A percentile compares a stretch with the other conserved stretches of the same genome.
Evolutionary conservation across 2,329 filamentous ascomycete genomes (phyloP).

Genomic region (Beauveria caledonica): DNA sequence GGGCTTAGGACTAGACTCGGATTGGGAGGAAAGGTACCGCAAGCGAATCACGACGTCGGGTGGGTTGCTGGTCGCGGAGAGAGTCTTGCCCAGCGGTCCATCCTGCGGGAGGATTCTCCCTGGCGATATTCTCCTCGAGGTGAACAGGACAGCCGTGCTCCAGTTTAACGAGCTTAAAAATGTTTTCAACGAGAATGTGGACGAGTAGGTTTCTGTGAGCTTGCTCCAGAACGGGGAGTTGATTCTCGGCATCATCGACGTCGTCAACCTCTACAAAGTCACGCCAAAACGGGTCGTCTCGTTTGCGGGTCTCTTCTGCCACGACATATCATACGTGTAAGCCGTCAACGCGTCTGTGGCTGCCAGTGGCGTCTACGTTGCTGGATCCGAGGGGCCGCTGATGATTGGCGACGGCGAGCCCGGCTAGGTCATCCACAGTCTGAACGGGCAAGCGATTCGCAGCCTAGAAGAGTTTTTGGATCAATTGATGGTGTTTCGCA

Average conservation of each 20-base stretch:
- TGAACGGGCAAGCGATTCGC: not conserved
- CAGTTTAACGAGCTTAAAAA: not conserved
- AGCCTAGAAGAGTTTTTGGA: not conserved
- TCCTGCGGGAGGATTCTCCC: not conserved
- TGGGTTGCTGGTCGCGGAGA: not conserved
- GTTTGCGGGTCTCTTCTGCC: not conserved
- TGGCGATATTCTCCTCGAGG: not conserved
- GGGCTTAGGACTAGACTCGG: conserved; percentile 52
- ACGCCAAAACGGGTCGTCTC: not conserved
- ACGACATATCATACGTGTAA: not conserved
- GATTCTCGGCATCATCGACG: not conserved
- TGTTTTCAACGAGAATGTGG: not conserved
- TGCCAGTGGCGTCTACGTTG: not conserved
- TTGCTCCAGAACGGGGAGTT: not conserved
- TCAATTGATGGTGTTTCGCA: not conserved
- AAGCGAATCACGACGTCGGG: not conserved
- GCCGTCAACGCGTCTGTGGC: not conserved
- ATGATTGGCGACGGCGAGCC: not conserved
- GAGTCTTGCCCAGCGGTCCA: not conserved
- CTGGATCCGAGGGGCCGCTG: not conserved
- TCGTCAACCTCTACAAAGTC: not conserved
- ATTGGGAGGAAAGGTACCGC: not conserved
- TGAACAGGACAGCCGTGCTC: not conserved
- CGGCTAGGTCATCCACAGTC: not conserved
- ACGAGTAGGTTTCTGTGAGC: not conserved